Conservation (phyloP, 2,329 filamentous ascomycete species). For the Claviceps maximensis region DNA sequence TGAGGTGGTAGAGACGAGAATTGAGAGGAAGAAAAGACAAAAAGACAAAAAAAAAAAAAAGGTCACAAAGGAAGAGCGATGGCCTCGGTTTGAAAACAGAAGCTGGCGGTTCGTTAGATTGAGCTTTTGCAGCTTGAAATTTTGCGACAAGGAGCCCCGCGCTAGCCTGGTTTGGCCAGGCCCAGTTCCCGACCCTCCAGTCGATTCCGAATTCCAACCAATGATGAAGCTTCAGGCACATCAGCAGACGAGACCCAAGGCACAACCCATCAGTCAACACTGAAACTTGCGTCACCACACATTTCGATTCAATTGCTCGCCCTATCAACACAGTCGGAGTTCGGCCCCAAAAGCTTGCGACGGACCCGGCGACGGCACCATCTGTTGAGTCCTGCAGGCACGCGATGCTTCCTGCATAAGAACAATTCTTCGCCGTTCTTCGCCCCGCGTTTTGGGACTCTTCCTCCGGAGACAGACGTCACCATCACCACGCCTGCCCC, state of each 20-base stretch:
- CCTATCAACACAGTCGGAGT: neutral
- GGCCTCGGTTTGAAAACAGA: neutral
- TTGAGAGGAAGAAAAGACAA: neutral
- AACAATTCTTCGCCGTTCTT: neutral
- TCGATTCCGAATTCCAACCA: neutral
- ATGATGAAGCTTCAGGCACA: neutral
- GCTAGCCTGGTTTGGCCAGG: neutral
- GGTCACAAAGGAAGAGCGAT: neutral
- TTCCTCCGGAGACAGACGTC: neutral
- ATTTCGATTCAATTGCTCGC: neutral
- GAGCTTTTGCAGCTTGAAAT: neutral
- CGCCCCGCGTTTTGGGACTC: neutral
- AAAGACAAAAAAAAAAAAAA: neutral
- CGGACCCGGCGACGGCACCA: neutral
- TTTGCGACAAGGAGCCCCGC: neutral
- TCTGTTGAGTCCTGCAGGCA: neutral
- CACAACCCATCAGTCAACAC: too few relatives aligned
- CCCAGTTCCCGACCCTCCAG: too few relatives aligned
- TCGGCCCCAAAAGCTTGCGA: neutral
- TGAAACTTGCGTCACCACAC: constrained; percentile 4
- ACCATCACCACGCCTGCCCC: neutral
- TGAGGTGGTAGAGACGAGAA: neutral
- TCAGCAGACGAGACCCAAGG: neutral
- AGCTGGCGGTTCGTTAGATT: neutral
- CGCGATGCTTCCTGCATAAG: constrained; percentile 2